A percentile compares a stretch with the other conserved stretches of the same genome.
phyloP scores from a whole-genome alignment of 2,329 filamentous ascomycete genomes.

The Grosmannia serpens region DNA sequence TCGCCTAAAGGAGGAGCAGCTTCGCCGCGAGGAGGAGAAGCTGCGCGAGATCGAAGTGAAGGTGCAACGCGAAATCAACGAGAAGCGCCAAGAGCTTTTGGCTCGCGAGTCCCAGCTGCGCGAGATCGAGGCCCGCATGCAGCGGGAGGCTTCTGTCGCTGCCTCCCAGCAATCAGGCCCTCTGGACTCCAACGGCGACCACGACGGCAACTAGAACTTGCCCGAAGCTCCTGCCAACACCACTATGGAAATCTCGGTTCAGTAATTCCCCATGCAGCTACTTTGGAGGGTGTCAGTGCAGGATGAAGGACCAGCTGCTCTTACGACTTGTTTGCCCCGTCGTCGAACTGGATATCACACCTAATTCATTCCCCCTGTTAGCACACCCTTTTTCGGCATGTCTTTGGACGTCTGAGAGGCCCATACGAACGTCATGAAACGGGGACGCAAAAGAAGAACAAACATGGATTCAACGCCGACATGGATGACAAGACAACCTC shows the following conservation, averaged over 20 bases:
- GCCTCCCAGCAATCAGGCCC: conserved; percentile 25
- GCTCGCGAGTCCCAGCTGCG: conserved; percentile 96
- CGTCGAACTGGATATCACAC: not conserved
- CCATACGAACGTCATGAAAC: conserved; percentile 1
- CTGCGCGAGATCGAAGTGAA: conserved; percentile 98
- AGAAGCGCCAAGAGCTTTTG: conserved; percentile 97
- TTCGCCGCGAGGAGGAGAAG: conserved; percentile 98
- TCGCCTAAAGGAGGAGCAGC: conserved; percentile 97
- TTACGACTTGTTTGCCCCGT: not conserved
- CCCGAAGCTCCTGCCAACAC: not conserved
- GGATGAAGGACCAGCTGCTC: not conserved
- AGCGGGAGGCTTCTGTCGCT: conserved; percentile 61
- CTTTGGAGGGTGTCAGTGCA: not conserved
- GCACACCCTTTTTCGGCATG: not conserved
- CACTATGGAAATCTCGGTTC: conserved; percentile 6
- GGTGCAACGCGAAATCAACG: conserved; percentile 99
- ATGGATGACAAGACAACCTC: not conserved
- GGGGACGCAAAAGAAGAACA: not conserved
- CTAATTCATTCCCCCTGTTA: not conserved
- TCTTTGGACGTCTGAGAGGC: not conserved
- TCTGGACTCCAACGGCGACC: conserved; percentile 43
- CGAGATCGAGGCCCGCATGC: conserved; percentile 97
- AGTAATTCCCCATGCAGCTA: not conserved
- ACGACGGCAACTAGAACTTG: conserved; percentile 34
- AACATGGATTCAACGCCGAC: not conserved